Conservation (phyloP, 176 grass and related monocot genomes). For the Triticum timopheevii region DNA sequence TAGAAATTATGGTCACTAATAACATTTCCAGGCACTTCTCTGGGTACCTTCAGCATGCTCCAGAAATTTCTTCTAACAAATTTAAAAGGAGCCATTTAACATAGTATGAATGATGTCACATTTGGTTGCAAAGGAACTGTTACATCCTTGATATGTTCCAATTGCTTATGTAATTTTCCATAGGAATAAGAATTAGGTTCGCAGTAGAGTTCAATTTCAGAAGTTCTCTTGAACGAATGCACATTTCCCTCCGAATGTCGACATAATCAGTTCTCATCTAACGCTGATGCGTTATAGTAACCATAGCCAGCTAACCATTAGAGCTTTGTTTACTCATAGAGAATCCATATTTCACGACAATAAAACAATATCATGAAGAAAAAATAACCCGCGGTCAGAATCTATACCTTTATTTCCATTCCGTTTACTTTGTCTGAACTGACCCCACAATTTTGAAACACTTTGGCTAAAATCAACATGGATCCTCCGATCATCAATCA, state of each 20-base stretch:
- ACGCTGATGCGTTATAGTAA: background rate
- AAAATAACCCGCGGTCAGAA: background rate
- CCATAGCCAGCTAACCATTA: background rate
- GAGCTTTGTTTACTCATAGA: background rate
- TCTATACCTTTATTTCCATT: slow-evolving; percentile 71
- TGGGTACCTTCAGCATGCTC: background rate
- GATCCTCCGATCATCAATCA: slow-evolving; percentile 95
- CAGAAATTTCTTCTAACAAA: background rate
- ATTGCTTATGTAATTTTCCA: background rate
- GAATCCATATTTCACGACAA: background rate
- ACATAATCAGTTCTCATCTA: background rate
- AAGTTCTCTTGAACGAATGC: background rate
- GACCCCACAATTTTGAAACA: slow-evolving; percentile 92
- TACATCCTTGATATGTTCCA: slow-evolving; percentile 1
- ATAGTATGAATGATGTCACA: background rate
- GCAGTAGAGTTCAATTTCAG: background rate
- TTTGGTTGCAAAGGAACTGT: slow-evolving; percentile 4
- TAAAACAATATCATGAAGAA: background rate
- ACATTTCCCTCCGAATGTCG: background rate
- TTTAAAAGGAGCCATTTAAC: background rate
- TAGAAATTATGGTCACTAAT: background rate
- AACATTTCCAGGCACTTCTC: background rate
- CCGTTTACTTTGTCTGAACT: slow-evolving; percentile 88
- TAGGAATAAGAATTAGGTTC: background rate
- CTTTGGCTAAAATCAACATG: slow-evolving; percentile 99